Evolutionary conservation across 768 basidiomycete species (phyloP), one percentile per base, ranked within the genome.

Genomic region (Russula dissimulans): DNA sequence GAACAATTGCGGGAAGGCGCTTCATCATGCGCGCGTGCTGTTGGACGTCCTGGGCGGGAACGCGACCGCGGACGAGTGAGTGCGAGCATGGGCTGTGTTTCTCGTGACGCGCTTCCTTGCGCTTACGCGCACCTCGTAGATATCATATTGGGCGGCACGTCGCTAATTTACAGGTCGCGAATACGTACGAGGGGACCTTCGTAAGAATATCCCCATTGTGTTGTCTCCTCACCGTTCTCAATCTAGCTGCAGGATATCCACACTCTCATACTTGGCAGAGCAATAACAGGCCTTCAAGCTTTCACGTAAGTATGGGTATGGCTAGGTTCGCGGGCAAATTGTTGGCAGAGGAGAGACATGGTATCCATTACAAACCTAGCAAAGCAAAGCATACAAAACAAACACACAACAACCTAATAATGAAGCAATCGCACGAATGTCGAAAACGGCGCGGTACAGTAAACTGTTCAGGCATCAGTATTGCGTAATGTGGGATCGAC

Each of bases 71-170:
- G 95, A 97, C 67, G 95, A 98, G 90, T 95, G 66, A 68, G 86
- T 77, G 38, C 18, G 15, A 29, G 6, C 39, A 5, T n/a, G 41
- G 51, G 18, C 12, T 1, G 39, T 7, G 22, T 12, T 42, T 7
- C 15, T n/a, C 15, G 32, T 38, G 39, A 14, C 36, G 41, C n/a
- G 10, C 44, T 50, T 8, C 7, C 38, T 56, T 54, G 6, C 15
- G 5, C 18, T 52, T 39, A 42, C 46, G 22, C 42, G 10, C 29
- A 32, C 18, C 4, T 14, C 45, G 18, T 61, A 94, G 91, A 71
- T 97, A 94, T 69, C 91, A 93, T 69, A 85, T 98, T 56, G 91
- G 91, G n/a, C 76, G 95, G 38, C 95, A 97, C 75, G 94, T 91
- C 9, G 89, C 89, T 0, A 98, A 97, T 72, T 70, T 97, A 61